Base-by-base conservation (phyloP, 495 filamentous ascomycete genomes). In the Penicillium daleae region DNA sequence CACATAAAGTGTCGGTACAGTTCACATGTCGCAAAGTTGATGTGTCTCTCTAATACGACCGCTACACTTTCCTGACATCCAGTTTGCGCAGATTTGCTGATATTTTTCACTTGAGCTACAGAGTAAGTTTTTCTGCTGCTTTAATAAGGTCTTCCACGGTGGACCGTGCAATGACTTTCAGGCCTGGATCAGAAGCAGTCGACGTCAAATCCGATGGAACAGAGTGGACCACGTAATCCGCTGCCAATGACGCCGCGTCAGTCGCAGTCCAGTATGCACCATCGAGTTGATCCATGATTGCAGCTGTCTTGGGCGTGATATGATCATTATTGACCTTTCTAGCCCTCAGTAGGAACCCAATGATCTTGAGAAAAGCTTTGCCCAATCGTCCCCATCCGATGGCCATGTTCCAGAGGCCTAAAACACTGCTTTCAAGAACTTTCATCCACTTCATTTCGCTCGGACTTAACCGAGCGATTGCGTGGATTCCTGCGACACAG, bases 361-460 rank as follows among this genome's bases (percentile, higher is more conserved):
- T 73, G 24, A 62, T 68, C 6, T 66, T 65, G n/a, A 73, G 63
- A 24, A 73, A 73, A 15, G 70, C 70, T 22, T 65, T 73, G 59
- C 67, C 66, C 7, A 70, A 50, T 40, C 70, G 63, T 15, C 70
- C 70, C 70, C 70, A 73, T 0, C 70, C 65, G 24, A 73, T 50
- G 57, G 67, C 70, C 70, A 73, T 64, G 50, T 73, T 63, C 70
- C 67, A 73, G 12, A 73, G 65, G 4, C 67, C 70, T 4, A 73
- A 51, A 12, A 68, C 70, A 22, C 67, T 68, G 54, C 63, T 61
- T 51, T 73, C 70, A 15, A 73, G 57, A n/a, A 73, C 65, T 12
- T 63, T 55, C 29, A 57, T 58, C 71, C 71, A 71, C 57, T 71
- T 69, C 6, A 65, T 65, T 3, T 67, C 59, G 4, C 40, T 19